Base-by-base conservation (phyloP, 257 asterid species). In the Schizonepeta tenuifolia region DNA sequence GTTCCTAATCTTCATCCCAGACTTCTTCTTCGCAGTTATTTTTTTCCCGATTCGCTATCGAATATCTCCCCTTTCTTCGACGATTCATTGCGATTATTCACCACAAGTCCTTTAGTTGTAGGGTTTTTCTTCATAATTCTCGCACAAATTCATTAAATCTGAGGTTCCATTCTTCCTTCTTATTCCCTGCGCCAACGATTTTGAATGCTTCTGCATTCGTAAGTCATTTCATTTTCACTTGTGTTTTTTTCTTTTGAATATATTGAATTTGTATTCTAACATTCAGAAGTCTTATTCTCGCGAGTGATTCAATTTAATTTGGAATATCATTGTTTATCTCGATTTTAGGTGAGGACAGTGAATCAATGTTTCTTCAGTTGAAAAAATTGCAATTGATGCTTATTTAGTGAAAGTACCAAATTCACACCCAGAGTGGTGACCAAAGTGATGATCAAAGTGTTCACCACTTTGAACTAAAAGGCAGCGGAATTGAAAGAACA, bases 251-350 rank as follows among this genome's bases (percentile, higher is more conserved):
- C 28, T 20, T 15, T 24, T 26, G 28, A 43, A 40, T 24, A 36
- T 22, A 9, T 11, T 62, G 20, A 63, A 38, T 41, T 57, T 49
- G 24, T 49, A 12, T n/a, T 54, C 70, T 63, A 69, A 54, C 67
- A 79, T 88, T 89, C 83, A 46, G 82, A 40, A 60, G 76, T 84
- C 72, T 71, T 24, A 65, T 77, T 77, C 56, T 43, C 20, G 38
- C 22, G 36, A 79, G 72, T 55, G 77, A 73, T 76, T 79, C 71
- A 24, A 18, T 70, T 58, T 62, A 13, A 49, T 67, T 22, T 38
- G 72, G 59, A 49, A 75, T 31, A 53, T 56, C 47, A 71, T 35
- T 5, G 67, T 68, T 66, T 36, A 1, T 21, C 54, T 57, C 61
- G 40, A 49, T 68, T 71, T 60, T 73, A 70, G 83, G 78, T 80